Conservation (phyloP, 805 yeast species). For the Wickerhamiella lipophila region DNA sequence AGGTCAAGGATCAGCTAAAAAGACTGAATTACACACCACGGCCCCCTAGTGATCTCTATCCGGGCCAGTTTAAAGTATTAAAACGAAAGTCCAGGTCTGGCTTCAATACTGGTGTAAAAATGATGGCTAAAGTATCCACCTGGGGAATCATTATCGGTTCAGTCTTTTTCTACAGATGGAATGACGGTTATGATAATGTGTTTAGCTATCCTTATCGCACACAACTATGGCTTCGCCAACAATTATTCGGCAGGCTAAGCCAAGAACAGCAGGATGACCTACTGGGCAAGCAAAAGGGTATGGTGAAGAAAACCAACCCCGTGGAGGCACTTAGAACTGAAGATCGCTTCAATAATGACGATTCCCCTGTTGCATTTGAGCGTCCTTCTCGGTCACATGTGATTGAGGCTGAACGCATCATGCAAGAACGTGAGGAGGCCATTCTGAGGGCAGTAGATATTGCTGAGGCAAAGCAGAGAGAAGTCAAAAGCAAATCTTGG, state of each 20-base stretch:
- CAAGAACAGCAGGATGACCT: slow-evolving; percentile 55
- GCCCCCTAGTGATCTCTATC: slow-evolving; percentile 59
- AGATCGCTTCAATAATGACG: slow-evolving; percentile 2
- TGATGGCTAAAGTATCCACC: slow-evolving; percentile 41
- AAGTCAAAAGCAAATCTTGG: not conserved
- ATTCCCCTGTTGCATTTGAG: slow-evolving; percentile 39
- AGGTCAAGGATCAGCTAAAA: slow-evolving; percentile 61
- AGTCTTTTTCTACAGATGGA: slow-evolving; percentile 70
- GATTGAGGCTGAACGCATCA: slow-evolving; percentile 58
- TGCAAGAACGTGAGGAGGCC: slow-evolving; percentile 56
- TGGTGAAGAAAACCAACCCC: slow-evolving; percentile 18
- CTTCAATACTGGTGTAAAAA: slow-evolving; percentile 48
- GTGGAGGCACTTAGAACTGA: slow-evolving; percentile 10
- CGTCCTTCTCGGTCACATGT: slow-evolving; percentile 61
- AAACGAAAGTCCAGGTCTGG: slow-evolving; percentile 43
- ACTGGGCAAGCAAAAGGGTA: slow-evolving; percentile 29
- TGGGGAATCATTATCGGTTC: slow-evolving; percentile 42
- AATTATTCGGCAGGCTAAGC: slow-evolving; percentile 40
- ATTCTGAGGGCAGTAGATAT: slow-evolving; percentile 36
- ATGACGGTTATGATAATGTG: slow-evolving; percentile 67
- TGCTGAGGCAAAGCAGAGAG: slow-evolving; percentile 28
- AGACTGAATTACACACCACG: slow-evolving; percentile 64
- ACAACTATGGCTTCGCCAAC: slow-evolving; percentile 45
- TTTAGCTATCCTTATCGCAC: slow-evolving; percentile 54
- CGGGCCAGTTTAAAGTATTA: slow-evolving; percentile 66